Percentiles rank a stretch among this genome's conserved stretches.
Evolutionary conservation across 2,329 filamentous ascomycete genomes (phyloP).

Genomic region (Lecanicillium sp.): DNA sequence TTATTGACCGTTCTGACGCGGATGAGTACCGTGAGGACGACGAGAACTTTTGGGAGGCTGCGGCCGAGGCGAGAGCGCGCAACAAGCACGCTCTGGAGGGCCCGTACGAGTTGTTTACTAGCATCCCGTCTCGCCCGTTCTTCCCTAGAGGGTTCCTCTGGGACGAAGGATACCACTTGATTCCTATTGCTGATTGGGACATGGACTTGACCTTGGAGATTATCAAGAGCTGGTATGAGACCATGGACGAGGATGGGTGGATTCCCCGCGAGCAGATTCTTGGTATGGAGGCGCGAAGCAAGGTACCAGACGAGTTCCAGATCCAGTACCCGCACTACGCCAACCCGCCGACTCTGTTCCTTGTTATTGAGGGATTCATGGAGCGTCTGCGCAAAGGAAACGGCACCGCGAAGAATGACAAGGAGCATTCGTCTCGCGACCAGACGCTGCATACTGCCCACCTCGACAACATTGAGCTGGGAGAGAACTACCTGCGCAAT

Average conservation of each 20-base stretch:
- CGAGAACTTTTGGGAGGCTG: slow-evolving; percentile 92
- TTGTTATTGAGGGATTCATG: slow-evolving; percentile 78
- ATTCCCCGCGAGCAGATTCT: slow-evolving; percentile 95
- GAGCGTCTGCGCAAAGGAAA: slow-evolving; percentile 61
- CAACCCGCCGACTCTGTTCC: slow-evolving; percentile 90
- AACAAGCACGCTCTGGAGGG: slow-evolving; percentile 66
- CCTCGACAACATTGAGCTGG: slow-evolving; percentile 59
- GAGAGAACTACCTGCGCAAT: slow-evolving; percentile 62
- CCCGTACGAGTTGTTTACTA: slow-evolving; percentile 83
- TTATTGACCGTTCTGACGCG: slow-evolving; percentile 89
- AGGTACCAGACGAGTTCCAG: slow-evolving; percentile 89
- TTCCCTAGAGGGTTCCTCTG: slow-evolving; percentile 95
- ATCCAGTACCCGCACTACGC: slow-evolving; percentile 96
- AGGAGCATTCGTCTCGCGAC: slow-evolving; percentile 33
- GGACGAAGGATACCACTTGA: slow-evolving; percentile 95
- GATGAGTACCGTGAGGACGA: slow-evolving; percentile 90
- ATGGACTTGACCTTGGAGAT: slow-evolving; percentile 81
- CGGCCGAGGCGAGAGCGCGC: slow-evolving; percentile 67
- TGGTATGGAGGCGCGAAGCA: slow-evolving; percentile 83
- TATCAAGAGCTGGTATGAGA: slow-evolving; percentile 88
- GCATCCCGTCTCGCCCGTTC: slow-evolving; percentile 86
- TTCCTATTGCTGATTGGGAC: slow-evolving; percentile 91
- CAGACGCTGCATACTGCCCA: slow-evolving; percentile 54
- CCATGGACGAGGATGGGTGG: slow-evolving; percentile 97
- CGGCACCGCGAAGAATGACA: slow-evolving; percentile 34